Evolutionary conservation across 108 stramenopile species (phyloP).

Genomic region (Parietichytrium sp.): DNA sequence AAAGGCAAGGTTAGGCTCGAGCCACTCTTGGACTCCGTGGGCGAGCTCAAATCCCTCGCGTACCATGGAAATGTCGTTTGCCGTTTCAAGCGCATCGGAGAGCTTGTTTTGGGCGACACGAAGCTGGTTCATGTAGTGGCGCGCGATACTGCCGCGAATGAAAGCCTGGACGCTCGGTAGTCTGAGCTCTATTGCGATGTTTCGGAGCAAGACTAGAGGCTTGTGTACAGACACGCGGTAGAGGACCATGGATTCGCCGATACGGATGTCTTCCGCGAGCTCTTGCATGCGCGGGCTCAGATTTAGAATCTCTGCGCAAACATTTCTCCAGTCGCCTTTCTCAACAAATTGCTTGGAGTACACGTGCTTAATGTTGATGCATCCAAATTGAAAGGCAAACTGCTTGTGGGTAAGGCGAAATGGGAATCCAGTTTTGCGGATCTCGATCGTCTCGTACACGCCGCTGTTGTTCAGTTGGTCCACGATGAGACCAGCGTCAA

Average conservation of each 20-base stretch:
- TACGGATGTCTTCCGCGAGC: constrained; percentile 25
- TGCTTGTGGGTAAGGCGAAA: constrained; percentile 44
- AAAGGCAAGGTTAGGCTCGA: constrained; percentile 29
- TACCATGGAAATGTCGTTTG: not conserved
- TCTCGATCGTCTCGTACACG: constrained; percentile 54
- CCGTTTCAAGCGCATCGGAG: not conserved
- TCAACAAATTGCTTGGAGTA: not conserved
- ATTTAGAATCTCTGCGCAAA: constrained; percentile 12
- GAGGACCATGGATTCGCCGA: constrained; percentile 63
- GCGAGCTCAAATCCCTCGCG: constrained; percentile 25
- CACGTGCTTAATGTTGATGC: not conserved
- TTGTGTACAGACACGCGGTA: constrained; percentile 63
- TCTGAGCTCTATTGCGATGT: not conserved
- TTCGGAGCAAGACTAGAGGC: constrained; percentile 52
- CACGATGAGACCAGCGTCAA: constrained; percentile 68
- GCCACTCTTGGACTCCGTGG: not conserved
- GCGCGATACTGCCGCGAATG: not conserved
- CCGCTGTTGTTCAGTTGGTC: constrained; percentile 55
- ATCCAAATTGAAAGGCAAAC: constrained; percentile 47
- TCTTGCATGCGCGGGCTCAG: not conserved
- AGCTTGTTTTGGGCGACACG: not conserved
- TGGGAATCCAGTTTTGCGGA: constrained; percentile 52
- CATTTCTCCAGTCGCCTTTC: not conserved
- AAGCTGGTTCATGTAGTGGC: constrained; percentile 30
- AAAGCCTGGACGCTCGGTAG: constrained; percentile 19